Evolutionary conservation across 2,329 filamentous ascomycete genomes (phyloP), one percentile per base, ranked within the genome.

Genomic region (Colletotrichum godetiae): DNA sequence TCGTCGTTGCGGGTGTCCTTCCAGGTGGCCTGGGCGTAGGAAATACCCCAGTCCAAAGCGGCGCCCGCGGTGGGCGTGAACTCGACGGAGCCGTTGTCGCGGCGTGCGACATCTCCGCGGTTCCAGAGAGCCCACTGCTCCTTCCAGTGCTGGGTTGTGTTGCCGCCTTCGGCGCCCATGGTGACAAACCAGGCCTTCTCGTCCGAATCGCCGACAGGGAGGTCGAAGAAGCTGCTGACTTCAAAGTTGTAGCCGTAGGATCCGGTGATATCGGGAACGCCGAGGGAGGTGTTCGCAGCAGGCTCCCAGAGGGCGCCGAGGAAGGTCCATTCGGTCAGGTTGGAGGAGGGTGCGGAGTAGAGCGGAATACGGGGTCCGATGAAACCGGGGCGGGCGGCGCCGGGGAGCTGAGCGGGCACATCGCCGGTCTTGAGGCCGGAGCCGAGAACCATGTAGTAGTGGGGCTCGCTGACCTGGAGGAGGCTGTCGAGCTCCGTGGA

Each of bases 231-330:
- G 68, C 68, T 66, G 65, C 68, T 73, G 61, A 74, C 72, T 57
- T 75, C 74, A 27, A 75, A 75, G 62, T 75, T 75, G 62, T 75
- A 74, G 11, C 74, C 74, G 52, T 62, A 75, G 2, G 74, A 75
- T 57, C 74, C 74, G 31, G 74, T 75, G 13, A 75, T 31, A 31
- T 75, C 74, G 19, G 74, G 74, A 15, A 53, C 64, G 12, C 74
- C 74, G 5, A 75, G 60, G 19, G 74, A 75, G 4, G 42, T 8
- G 64, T 75, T 75, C 35, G 67, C 72, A 2, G 67, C 67, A 37
- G 74, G 74, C 67, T 75, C 74, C 74, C 74, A 75, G 5, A 75
- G 74, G 5, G 74, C 74, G 7, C 74, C 74, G 60, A 75, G 74
- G 74, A 75, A 75, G 19, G 72, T 74, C 74, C 74, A 75, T 46